Evolutionary conservation across 129 eudicot genomes (phyloP).

Genomic region (Pittosporum tobira): DNA sequence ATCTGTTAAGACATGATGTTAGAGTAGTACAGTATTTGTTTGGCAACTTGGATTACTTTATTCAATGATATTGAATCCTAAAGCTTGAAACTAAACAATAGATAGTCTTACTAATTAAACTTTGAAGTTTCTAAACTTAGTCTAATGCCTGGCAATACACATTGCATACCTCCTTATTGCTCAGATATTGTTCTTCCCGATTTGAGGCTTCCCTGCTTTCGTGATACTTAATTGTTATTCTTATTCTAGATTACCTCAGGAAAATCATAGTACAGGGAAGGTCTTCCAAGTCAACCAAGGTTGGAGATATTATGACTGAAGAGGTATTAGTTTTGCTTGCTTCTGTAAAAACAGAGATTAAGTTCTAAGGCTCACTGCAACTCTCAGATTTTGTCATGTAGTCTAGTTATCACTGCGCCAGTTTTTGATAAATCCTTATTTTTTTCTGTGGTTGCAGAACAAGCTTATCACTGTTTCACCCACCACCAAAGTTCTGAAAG

Average conservation of each 20-base stretch:
- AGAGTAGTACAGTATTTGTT: neutral
- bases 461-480: slow-evolving; percentile 99
- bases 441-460: slow-evolving; percentile 54
- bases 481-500: slow-evolving; percentile 86
- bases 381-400: neutral
- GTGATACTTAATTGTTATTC: slow-evolving; percentile 6
- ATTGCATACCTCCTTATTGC: neutral
- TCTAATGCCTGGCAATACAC: neutral
- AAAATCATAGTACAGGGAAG: slow-evolving; percentile 97
- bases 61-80: neutral
- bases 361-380: neutral
- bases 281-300: slow-evolving; percentile 98
- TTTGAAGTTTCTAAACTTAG: too few relatives aligned
- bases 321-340: slow-evolving; percentile 50
- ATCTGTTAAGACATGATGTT: neutral
- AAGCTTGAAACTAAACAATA: too few relatives aligned
- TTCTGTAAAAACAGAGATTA: neutral
- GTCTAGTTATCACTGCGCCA: slow-evolving; percentile 4
- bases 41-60: neutral
- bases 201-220: neutral
- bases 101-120: too few relatives aligned
- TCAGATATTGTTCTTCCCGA: neutral
- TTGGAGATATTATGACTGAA: slow-evolving; percentile 99
- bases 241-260: slow-evolving; percentile 86
- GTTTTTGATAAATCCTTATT: neutral